Base-by-base conservation (phyloP, 2,329 filamentous ascomycete species). In the Zalaria sp. region DNA sequence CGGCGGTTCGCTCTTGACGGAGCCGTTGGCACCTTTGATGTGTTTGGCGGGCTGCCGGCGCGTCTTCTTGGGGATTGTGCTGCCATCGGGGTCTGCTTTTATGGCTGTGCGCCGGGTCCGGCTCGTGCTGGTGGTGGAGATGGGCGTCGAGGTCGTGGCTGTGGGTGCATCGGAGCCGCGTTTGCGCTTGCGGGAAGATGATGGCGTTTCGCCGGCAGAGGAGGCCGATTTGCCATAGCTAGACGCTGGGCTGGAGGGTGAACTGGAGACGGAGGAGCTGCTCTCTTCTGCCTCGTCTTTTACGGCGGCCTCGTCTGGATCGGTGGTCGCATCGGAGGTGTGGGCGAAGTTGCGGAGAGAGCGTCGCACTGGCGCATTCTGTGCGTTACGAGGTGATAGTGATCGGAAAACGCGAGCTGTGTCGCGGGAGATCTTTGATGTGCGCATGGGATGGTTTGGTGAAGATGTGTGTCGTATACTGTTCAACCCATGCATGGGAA, bases 1-100 rank as follows among this genome's bases (percentile, higher is more conserved):
- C 0, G 88, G 87, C 1, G 86, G 76, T 11, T 53, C 46, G 37
- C 52, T 44, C 5, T 42, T 45, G 26, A 46, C 40, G 37, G 49
- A 18, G 38, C 57, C 57, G 50, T 55, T 45, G 35, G 52, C 50
- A 9, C 51, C 54, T 42, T 54, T 55, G 45, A 60, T 54, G 34
- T 48, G 53, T 42, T 61, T 60, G 2, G 57, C 53, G 3, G 58
- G 59, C 32, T 47, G 42, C 25, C 49, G 46, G 8, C 45, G 48
- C 3, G 45, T 38, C 18, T 48, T 49, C 18, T 44, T 55, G 47
- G 35, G 52, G 44, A 42, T 38, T 5, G 42, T 41, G 32, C 38
- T 45, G 6, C 29, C 43, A 4, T 38, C 37, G 18, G 41, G 34
- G 5, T 41, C 38, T 10, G 35, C 35, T n/a, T 40, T 39, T 5